Base-by-base conservation (phyloP, 345 rosid genomes). In the Carallia pectinifolia region DNA sequence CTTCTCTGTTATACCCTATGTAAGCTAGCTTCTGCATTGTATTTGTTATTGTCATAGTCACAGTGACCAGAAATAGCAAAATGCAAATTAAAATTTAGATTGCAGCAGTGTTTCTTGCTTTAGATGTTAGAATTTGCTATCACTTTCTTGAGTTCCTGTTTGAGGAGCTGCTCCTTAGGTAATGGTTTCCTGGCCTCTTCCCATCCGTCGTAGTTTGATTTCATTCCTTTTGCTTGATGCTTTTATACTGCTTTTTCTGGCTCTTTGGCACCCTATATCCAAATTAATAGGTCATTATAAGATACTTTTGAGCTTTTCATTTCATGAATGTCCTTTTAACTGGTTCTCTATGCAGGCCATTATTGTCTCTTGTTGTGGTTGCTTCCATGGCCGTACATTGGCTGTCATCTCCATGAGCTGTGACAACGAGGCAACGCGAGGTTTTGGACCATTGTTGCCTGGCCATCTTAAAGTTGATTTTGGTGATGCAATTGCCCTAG, bases 341-440 rank as follows among this genome's bases (percentile, higher is more conserved):
- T 13, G 9, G 40, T 68, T 37, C 27, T 54, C 10, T 61, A 55
- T 80, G 67, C 91, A 94, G 98, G 99, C 85, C 70, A 74, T 92
- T 65, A 90, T 95, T 37, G 91, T 95, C 74, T 95, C 99, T 62
- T 92, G 97, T 71, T 90, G 99, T 76, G 97, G 99, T 33, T 95
- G 99, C 85, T 95, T 95, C 75, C 99, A 92, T 71, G 99, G 99
- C 50, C 99, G 97, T 77, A 95, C 99, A 23, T 70, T 95, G 73
- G 99, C 88, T 64, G 91, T 79, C 72, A 86, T 95, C 67, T 95
- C 99, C 70, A 92, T 95, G 99, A 95, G 99, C 76, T 95, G 99
- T 83, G 99, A 95, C 89, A 90, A 88, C 72, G 97, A 95, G 65
- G 97, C 99, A 67, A 92, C 96, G 38, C 87, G 87, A 54, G 99